These are phyloP conservation scores for Nicotiana paniculata DNA, from an alignment of 257 asterid species.

Conservation along the genomic window DNA sequence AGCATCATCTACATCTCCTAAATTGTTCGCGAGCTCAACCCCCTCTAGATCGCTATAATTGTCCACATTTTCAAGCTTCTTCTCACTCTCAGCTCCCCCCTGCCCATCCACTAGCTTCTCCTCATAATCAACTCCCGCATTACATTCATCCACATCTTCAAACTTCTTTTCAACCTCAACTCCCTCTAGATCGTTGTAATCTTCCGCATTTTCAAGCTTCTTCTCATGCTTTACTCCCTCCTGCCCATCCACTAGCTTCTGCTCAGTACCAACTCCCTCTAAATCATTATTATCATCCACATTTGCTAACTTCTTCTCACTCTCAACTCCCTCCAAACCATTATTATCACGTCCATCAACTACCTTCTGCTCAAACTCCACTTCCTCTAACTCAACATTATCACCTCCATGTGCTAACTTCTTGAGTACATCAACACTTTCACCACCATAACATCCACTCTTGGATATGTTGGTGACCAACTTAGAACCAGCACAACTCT, in stretches of 20 bases:
- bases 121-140: not conserved
- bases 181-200: not conserved
- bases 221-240: slow-evolving; percentile 8
- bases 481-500: slow-evolving; percentile 14
- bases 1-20: slow-evolving; percentile 11
- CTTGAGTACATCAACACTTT: not conserved
- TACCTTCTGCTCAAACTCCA: not conserved
- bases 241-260: not conserved
- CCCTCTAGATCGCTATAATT: not conserved
- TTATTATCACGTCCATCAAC: not conserved
- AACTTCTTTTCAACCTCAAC: not conserved
- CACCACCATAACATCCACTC: slow-evolving; percentile 7
- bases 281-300: not conserved
- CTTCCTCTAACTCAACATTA: not conserved
- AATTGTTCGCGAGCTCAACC: not conserved
- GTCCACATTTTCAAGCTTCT: slow-evolving; percentile 1
- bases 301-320: not conserved
- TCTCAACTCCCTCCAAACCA: not conserved
- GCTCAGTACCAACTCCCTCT: not conserved
- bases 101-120: not conserved
- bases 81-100: slow-evolving; percentile 8
- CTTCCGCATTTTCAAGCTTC: not conserved
- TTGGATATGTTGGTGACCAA: slow-evolving; percentile 1
- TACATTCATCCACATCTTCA: not conserved
- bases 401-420: not conserved